These are phyloP conservation scores for Brassica rapa DNA, from an alignment of 345 rosid species.

Conservation along the genomic window DNA sequence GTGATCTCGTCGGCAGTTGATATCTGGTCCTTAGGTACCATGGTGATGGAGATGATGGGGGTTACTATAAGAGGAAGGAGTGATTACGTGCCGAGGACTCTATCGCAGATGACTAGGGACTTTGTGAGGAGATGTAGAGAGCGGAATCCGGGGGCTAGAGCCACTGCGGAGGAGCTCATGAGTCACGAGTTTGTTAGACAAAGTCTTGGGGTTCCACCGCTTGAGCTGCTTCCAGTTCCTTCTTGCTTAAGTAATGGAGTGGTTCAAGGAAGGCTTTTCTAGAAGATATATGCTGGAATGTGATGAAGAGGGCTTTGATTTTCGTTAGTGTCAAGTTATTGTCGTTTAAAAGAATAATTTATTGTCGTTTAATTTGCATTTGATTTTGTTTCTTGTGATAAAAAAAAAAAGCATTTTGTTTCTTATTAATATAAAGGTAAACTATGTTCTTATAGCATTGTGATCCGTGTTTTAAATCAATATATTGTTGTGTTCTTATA, in stretches of 20 bases:
- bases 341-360: no score
- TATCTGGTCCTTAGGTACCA: no score
- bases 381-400: no score
- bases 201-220: constrained; percentile 13
- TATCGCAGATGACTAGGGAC: neutral
- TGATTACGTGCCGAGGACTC: neutral
- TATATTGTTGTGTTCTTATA: no score
- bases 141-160: neutral
- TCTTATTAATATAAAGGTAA: neutral
- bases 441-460: neutral
- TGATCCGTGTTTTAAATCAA: neutral
- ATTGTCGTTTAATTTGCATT: no score
- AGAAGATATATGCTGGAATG: neutral
- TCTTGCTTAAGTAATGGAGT: constrained; percentile 3
- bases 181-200: neutral
- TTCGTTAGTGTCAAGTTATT: no score
- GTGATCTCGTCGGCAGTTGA: no score
- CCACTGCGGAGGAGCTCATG: neutral
- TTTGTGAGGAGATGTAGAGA: neutral
- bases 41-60: no score
- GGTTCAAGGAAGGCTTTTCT: constrained; percentile 21
- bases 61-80: neutral
- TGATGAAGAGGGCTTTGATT: neutral
- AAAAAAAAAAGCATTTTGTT: no score
- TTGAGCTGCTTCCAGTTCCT: constrained; percentile 22